Evolutionary conservation across 2,329 filamentous ascomycete species (phyloP).

Genomic region (Epichloe aotearoae): DNA sequence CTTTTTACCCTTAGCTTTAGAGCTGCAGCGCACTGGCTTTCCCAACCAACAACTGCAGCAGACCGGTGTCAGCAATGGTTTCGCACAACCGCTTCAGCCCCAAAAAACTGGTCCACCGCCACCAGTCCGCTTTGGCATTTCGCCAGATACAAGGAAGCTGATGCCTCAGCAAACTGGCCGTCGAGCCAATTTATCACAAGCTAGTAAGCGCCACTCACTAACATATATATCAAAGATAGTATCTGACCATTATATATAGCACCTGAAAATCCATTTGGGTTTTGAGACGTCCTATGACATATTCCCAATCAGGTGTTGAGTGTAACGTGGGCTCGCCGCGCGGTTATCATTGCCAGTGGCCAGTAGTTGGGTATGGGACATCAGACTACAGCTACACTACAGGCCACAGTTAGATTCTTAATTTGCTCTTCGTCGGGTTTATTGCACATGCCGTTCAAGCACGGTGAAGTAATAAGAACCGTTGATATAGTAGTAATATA

Average conservation of each 20-base stretch:
- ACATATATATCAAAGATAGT: neutral
- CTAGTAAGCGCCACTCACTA: conserved; percentile 54
- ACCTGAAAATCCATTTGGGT: conserved; percentile 41
- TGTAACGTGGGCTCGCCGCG: neutral
- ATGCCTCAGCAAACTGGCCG: conserved; percentile 76
- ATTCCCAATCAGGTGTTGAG: neutral
- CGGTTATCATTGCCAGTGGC: neutral
- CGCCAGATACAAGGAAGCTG: conserved; percentile 59
- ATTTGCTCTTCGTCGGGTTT: no score
- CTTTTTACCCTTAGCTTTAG: conserved; percentile 44
- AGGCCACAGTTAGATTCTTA: neutral
- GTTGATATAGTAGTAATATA: neutral
- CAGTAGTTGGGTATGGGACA: neutral
- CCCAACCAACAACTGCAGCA: conserved; percentile 33
- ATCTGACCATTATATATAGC: conserved; percentile 19
- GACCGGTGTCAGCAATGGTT: conserved; percentile 37
- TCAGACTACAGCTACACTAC: neutral
- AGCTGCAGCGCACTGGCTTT: conserved; percentile 46
- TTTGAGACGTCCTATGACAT: conserved; percentile 16
- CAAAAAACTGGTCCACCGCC: conserved; percentile 57
- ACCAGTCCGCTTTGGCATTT: conserved; percentile 76
- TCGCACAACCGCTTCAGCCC: conserved; percentile 33
- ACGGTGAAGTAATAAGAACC: neutral
- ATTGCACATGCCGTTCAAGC: neutral
- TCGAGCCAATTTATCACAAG: conserved; percentile 82